Conservation (phyloP, 306 rosid species). For the Gastrolobium bilobum region DNA sequence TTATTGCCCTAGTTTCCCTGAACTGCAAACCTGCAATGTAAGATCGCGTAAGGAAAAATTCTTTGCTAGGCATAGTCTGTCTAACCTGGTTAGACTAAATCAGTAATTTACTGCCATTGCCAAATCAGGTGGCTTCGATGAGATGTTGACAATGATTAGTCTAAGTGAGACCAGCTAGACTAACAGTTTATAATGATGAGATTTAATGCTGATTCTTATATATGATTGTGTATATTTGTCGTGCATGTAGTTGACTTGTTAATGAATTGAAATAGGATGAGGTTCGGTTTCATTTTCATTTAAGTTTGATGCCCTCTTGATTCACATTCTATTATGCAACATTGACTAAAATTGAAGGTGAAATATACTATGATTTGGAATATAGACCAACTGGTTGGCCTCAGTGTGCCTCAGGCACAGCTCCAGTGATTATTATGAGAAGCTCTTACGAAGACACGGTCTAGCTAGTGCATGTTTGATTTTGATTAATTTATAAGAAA, state of each 20-base stretch:
- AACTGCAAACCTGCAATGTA: neutral
- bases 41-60: neutral
- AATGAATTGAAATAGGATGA: slow-evolving; percentile 8
- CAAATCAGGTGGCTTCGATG: neutral
- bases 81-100: neutral
- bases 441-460: neutral
- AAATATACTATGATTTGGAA: neutral
- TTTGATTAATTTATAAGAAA: neutral
- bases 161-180: neutral
- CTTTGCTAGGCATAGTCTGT: neutral
- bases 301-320: slow-evolving; percentile 3
- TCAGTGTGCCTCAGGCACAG: slow-evolving; percentile 25
- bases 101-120: neutral
- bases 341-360: slow-evolving; percentile 10
- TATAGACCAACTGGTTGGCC: neutral
- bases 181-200: neutral
- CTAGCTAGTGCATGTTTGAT: neutral
- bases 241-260: slow-evolving; percentile 3
- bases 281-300: slow-evolving; percentile 21
- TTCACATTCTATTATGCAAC: neutral
- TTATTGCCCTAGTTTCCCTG: neutral
- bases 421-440: neutral
- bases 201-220: neutral
- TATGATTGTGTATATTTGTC: slow-evolving; percentile 4
- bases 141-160: neutral